Evolutionary conservation across 306 rosid species (phyloP).

Genomic region (Prunus campanulata): DNA sequence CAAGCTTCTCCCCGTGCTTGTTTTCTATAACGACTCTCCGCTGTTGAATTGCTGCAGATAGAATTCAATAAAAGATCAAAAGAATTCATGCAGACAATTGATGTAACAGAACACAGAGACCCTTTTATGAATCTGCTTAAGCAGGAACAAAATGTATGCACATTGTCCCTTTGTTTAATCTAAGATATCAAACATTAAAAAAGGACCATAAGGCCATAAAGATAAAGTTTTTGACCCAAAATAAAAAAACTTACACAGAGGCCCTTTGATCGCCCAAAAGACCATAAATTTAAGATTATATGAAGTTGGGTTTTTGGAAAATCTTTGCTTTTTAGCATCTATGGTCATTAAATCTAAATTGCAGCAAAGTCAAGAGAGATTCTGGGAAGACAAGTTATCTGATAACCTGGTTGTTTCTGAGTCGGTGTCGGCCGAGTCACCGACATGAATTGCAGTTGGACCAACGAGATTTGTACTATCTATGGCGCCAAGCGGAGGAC

Average conservation of each 20-base stretch:
- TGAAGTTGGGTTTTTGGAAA: neutral
- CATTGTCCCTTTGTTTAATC: neutral
- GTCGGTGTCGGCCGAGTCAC: conserved; percentile 16
- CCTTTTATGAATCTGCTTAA: too few relatives aligned
- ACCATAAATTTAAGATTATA: neutral
- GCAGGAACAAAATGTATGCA: too few relatives aligned
- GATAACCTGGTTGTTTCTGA: conserved; percentile 29
- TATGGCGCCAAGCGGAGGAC: conserved; percentile 4
- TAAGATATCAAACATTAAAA: neutral
- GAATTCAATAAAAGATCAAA: neutral
- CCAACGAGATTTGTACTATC: neutral
- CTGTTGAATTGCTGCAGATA: conserved; percentile 28
- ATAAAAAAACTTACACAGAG: neutral
- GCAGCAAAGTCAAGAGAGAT: neutral
- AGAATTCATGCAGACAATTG: neutral
- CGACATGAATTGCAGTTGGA: conserved; percentile 8
- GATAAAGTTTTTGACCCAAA: neutral
- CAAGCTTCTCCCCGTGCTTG: conserved; percentile 65
- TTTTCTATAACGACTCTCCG: conserved; percentile 44
- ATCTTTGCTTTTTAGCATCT: neutral
- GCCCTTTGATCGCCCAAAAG: neutral
- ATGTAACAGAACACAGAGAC: neutral
- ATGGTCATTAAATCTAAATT: neutral
- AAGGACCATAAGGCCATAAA: neutral
- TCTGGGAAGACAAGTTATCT: neutral